Conservation (phyloP, 768 basidiomycete genomes). For the Suillus decipiens region DNA sequence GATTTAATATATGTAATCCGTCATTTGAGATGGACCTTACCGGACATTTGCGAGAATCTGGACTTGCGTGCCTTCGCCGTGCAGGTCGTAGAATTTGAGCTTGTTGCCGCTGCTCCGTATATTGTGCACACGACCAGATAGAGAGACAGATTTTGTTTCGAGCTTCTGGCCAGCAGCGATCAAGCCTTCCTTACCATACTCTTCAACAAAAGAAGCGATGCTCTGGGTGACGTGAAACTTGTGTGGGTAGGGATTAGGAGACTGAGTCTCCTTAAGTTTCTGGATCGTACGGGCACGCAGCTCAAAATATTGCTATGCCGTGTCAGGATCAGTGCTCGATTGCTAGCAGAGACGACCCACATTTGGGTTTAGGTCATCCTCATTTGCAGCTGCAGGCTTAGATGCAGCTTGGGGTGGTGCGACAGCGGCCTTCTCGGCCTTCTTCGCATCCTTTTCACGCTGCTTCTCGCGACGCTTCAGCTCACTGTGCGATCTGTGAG, state of each 20-base stretch:
- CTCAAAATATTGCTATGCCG: conserved; percentile 93
- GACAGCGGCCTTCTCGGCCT: conserved; percentile 70
- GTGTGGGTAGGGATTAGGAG: conserved; percentile 97
- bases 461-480: conserved; percentile 93
- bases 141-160: conserved; percentile 53
- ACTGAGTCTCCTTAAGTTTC: conserved; percentile 78
- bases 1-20: neutral
- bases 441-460: conserved; percentile 69
- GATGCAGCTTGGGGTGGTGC: conserved; percentile 45
- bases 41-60: conserved; percentile 95
- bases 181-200: conserved; percentile 73
- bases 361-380: conserved; percentile 89
- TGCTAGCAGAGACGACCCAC: conserved; percentile 48
- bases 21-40: conserved; percentile 36
- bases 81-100: conserved; percentile 92
- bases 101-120: conserved; percentile 82
- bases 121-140: conserved; percentile 92
- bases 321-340: neutral
- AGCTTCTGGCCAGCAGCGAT: conserved; percentile 69
- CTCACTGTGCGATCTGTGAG: conserved; percentile 58
- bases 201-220: conserved; percentile 68
- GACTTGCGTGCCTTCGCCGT: conserved; percentile 88
- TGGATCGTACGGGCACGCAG: conserved; percentile 87
- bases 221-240: conserved; percentile 92
- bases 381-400: conserved; percentile 47